A percentile compares a stretch with the other conserved stretches of the same genome.
Conservation (phyloP, 768 basidiomycete genomes). For the Leccinum longicurvipes region DNA sequence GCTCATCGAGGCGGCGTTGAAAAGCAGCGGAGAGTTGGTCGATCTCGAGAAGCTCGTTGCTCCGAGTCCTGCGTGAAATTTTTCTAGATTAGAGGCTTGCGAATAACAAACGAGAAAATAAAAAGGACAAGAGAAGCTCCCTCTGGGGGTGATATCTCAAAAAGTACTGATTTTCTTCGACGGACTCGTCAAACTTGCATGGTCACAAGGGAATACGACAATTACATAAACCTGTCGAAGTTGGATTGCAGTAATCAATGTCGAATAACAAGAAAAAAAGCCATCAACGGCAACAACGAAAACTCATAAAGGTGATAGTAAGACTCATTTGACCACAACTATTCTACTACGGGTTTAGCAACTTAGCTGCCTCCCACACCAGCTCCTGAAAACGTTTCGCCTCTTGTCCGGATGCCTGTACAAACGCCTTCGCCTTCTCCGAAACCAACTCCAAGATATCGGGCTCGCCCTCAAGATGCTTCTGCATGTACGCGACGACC, state of each 20-base stretch:
- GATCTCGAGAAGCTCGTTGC: slow-evolving; percentile 44
- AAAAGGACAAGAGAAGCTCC: not conserved
- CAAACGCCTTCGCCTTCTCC: slow-evolving; percentile 41
- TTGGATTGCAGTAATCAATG: too few species aligned
- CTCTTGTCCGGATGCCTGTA: slow-evolving; percentile 15
- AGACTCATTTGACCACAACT: not conserved
- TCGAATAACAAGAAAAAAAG: not conserved
- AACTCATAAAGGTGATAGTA: too few species aligned
- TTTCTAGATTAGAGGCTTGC: not conserved
- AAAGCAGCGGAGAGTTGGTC: slow-evolving; percentile 57
- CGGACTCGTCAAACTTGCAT: too few species aligned
- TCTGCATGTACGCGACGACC: slow-evolving; percentile 44
- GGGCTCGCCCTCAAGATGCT: slow-evolving; percentile 31
- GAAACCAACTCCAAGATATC: slow-evolving; percentile 42
- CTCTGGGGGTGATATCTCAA: not conserved
- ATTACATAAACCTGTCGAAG: too few species aligned
- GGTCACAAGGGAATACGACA: too few species aligned
- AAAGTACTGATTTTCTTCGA: too few species aligned
- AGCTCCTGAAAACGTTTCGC: slow-evolving; percentile 16
- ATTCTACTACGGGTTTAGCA: slow-evolving; percentile 4
- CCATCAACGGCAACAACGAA: not conserved
- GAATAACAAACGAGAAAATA: not conserved
- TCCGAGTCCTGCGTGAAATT: slow-evolving; percentile 2
- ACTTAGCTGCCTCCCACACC: slow-evolving; percentile 12
- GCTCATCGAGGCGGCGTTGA: slow-evolving; percentile 74